phyloP scores from a whole-genome alignment of 495 filamentous ascomycete genomes.

The Aspergillus avenaceus region DNA sequence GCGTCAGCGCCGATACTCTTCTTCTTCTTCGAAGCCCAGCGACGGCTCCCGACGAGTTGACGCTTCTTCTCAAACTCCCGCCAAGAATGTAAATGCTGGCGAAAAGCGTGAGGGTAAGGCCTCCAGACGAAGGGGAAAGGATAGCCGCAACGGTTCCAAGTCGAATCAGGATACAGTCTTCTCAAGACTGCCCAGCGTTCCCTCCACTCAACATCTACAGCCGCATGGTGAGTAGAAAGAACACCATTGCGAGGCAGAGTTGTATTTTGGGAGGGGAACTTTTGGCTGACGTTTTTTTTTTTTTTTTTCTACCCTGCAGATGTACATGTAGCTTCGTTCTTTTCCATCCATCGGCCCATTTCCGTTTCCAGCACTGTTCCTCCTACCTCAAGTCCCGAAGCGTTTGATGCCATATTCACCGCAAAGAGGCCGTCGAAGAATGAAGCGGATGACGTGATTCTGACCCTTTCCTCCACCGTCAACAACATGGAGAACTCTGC shows the following conservation, averaged over 20 bases:
- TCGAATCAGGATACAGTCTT: slow-evolving; percentile 39
- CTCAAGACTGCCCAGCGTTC: slow-evolving; percentile 72
- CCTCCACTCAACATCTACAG: slow-evolving; percentile 74
- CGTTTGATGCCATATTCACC: slow-evolving; percentile 79
- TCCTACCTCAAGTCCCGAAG: slow-evolving; percentile 60
- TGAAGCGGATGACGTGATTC: slow-evolving; percentile 63
- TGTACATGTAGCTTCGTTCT: slow-evolving; percentile 84
- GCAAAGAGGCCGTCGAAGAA: slow-evolving; percentile 44
- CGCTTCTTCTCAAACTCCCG: slow-evolving; percentile 35
- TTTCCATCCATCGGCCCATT: slow-evolving; percentile 92
- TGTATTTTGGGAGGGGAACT: background rate
- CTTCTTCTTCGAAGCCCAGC: slow-evolving; percentile 50
- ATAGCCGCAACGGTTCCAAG: slow-evolving; percentile 35
- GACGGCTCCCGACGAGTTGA: slow-evolving; percentile 42
- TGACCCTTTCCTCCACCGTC: slow-evolving; percentile 70
- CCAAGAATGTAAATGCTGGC: slow-evolving; percentile 37
- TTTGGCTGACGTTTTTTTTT: background rate
- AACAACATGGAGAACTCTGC: slow-evolving; percentile 64
- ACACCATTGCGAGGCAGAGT: background rate
- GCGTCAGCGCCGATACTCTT: slow-evolving; percentile 53
- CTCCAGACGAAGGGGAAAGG: slow-evolving; percentile 35
- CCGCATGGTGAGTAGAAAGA: slow-evolving; percentile 56
- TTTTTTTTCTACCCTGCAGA: slow-evolving; percentile 48
- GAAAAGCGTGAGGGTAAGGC: slow-evolving; percentile 34
- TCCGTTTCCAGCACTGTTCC: slow-evolving; percentile 80